A percentile compares a stretch with the other conserved stretches of the same genome.
Conservation (phyloP, 2,329 filamentous ascomycete species). For the Esteya vermicola region DNA sequence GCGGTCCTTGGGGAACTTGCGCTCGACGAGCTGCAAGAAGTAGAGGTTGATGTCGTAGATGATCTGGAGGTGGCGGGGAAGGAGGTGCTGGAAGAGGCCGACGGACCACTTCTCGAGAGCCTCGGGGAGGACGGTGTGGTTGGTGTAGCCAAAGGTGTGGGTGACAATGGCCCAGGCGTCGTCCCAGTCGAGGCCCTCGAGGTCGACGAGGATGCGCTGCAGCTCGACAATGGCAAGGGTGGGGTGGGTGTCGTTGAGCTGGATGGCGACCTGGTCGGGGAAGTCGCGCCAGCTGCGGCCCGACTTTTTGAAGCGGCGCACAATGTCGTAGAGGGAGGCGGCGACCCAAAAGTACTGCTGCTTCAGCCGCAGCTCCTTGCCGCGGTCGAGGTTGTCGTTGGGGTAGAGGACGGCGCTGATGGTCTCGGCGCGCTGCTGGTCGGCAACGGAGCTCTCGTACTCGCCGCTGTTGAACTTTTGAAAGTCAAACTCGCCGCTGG, state of each 20-base stretch:
- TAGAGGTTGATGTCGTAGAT: constrained; percentile 96
- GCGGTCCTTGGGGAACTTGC: constrained; percentile 75
- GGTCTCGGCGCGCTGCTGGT: constrained; percentile 96
- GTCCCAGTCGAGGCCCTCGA: constrained; percentile 87
- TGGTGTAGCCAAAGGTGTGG: constrained; percentile 84
- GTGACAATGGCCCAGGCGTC: constrained; percentile 75
- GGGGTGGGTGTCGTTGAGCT: constrained; percentile 95
- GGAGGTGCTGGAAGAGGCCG: constrained; percentile 75
- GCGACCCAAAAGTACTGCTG: constrained; percentile 99
- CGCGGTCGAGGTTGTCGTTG: constrained; percentile 91
- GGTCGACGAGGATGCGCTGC: constrained; percentile 79
- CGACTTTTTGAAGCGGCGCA: constrained; percentile 95
- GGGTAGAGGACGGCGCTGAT: constrained; percentile 96
- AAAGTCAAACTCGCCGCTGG: constrained; percentile 96
- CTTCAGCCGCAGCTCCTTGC: constrained; percentile 94
- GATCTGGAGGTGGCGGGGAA: constrained; percentile 89
- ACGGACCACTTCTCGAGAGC: constrained; percentile 98
- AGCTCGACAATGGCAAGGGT: constrained; percentile 93
- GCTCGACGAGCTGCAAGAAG: constrained; percentile 86
- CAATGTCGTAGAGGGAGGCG: constrained; percentile 88
- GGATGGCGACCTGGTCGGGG: constrained; percentile 87
- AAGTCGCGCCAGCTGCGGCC: constrained; percentile 86
- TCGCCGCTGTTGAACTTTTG: constrained; percentile 98
- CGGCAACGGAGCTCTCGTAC: constrained; percentile 95
- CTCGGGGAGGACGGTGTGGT: constrained; percentile 94